A percentile compares a stretch with the other conserved stretches of the same genome.
Conservation (phyloP, 805 yeast species). For the Hanseniaspora occidentalis region DNA sequence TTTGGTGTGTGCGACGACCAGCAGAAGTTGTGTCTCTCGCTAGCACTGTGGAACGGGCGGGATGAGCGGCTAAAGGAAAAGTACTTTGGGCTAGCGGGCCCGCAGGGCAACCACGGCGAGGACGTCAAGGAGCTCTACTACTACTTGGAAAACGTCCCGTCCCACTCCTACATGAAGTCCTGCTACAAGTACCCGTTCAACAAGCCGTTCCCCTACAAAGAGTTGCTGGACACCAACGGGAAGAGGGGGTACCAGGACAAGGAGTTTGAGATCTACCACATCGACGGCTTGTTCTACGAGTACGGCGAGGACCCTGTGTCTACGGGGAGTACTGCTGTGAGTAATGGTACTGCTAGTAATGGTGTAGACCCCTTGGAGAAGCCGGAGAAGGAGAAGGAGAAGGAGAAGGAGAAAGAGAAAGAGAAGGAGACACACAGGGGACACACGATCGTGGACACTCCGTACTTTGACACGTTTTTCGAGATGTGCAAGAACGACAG, state of each 20-base stretch:
- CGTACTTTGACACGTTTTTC: slow-evolving; percentile 77
- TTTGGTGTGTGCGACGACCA: slow-evolving; percentile 83
- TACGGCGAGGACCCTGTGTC: slow-evolving; percentile 16
- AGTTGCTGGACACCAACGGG: slow-evolving; percentile 55
- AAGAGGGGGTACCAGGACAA: slow-evolving; percentile 51
- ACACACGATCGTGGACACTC: slow-evolving; percentile 35
- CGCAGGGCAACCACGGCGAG: slow-evolving; percentile 93
- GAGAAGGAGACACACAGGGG: no score
- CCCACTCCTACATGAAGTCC: slow-evolving; percentile 86
- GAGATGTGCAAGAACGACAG: slow-evolving; percentile 76
- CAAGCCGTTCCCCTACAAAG: slow-evolving; percentile 62
- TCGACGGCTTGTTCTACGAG: slow-evolving; percentile 50
- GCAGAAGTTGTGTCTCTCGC: slow-evolving; percentile 60
- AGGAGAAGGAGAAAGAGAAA: no score
- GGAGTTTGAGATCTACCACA: slow-evolving; percentile 77
- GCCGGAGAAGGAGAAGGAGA: no score
- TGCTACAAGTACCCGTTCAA: slow-evolving; percentile 86
- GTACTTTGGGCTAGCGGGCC: slow-evolving; percentile 79
- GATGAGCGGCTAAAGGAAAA: slow-evolving; percentile 79
- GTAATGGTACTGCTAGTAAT: no score
- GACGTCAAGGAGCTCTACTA: slow-evolving; percentile 82
- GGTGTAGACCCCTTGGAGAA: no score
- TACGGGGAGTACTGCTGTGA: slow-evolving; percentile 9
- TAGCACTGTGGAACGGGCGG: slow-evolving; percentile 86
- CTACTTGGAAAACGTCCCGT: slow-evolving; percentile 83